Percentiles rank a stretch among this genome's conserved stretches.
These are phyloP conservation scores for Saitoella complicata DNA, from an alignment of 805 yeast genomes.

Conservation along the genomic window DNA sequence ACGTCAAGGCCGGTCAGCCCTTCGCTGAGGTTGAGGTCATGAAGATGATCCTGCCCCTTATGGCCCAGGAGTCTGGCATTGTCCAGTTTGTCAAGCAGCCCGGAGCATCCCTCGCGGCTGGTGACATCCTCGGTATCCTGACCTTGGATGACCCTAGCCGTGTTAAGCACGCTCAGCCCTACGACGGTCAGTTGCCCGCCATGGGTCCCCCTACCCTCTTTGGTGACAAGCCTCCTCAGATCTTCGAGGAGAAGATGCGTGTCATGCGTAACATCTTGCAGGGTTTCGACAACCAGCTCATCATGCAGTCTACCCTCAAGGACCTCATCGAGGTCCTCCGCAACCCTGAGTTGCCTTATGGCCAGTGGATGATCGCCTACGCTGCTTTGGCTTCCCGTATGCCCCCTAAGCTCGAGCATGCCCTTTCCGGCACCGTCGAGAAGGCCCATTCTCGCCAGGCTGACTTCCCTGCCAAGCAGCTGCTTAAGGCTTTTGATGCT, in stretches of 20 bases:
- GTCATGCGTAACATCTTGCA: slow-evolving; percentile 63
- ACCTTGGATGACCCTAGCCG: slow-evolving; percentile 92
- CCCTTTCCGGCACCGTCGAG: slow-evolving; percentile 47
- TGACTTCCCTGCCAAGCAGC: slow-evolving; percentile 86
- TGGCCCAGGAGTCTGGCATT: slow-evolving; percentile 85
- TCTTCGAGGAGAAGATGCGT: slow-evolving; percentile 39
- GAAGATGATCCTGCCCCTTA: slow-evolving; percentile 98
- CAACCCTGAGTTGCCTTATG: slow-evolving; percentile 72
- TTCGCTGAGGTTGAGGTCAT: slow-evolving; percentile 98
- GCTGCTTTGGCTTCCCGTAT: slow-evolving; percentile 88
- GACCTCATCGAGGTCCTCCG: slow-evolving; percentile 56
- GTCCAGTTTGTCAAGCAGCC: slow-evolving; percentile 93
- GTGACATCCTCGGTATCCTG: slow-evolving; percentile 89
- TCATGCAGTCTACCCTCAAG: slow-evolving; percentile 69
- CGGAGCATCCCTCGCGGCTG: slow-evolving; percentile 91
- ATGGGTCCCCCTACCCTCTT: slow-evolving; percentile 66
- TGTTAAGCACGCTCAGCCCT: slow-evolving; percentile 92
- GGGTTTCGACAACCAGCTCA: slow-evolving; percentile 92
- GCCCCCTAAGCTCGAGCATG: slow-evolving; percentile 58
- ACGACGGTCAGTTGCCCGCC: slow-evolving; percentile 83
- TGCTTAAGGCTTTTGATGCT: slow-evolving; percentile 52
- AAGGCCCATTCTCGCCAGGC: slow-evolving; percentile 49
- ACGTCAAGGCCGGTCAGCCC: slow-evolving; percentile 76
- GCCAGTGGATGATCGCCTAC: slow-evolving; percentile 74
- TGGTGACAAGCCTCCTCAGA: slow-evolving; percentile 75